Evolutionary conservation across 108 stramenopile genomes (phyloP).

Genomic region (Cyclotella distinguenda): DNA sequence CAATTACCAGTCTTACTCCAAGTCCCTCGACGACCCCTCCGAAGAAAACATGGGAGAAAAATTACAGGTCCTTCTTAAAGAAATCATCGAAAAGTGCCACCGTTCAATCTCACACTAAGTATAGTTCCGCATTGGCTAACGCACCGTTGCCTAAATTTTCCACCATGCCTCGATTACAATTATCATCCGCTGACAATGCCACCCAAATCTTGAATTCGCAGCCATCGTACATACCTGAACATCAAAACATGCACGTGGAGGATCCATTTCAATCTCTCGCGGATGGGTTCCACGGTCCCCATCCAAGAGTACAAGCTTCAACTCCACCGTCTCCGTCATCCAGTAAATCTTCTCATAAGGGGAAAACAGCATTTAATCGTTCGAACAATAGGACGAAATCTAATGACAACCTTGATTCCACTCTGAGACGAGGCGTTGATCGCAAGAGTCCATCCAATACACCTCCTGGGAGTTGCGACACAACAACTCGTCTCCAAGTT

Average conservation of each 20-base stretch:
- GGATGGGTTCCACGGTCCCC: conserved; percentile 19
- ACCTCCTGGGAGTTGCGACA: conserved; percentile 26
- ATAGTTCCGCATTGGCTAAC: not conserved
- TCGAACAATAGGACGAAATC: conserved; percentile 32
- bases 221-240: not conserved
- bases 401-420: conserved; percentile 28
- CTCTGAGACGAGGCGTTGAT: conserved; percentile 35
- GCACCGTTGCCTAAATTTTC: not conserved
- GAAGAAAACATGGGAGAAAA: conserved; percentile 65
- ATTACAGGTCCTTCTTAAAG: conserved; percentile 55
- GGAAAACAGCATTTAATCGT: conserved; percentile 24
- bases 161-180: not conserved
- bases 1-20: conserved; percentile 22
- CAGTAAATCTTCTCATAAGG: conserved; percentile 11
- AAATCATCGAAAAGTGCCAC: conserved; percentile 11
- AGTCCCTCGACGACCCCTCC: conserved; percentile 52
- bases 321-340: conserved; percentile 12
- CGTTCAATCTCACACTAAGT: not conserved
- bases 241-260: not conserved
- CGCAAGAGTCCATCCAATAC: conserved; percentile 34
- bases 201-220: not conserved
- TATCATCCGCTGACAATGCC: conserved; percentile 7
- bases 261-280: conserved; percentile 17
- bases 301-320: not conserved
- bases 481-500: conserved; percentile 1